Evolutionary conservation across 2,329 filamentous ascomycete genomes (phyloP).

Genomic region (Fusarium neocosmosporiellum): DNA sequence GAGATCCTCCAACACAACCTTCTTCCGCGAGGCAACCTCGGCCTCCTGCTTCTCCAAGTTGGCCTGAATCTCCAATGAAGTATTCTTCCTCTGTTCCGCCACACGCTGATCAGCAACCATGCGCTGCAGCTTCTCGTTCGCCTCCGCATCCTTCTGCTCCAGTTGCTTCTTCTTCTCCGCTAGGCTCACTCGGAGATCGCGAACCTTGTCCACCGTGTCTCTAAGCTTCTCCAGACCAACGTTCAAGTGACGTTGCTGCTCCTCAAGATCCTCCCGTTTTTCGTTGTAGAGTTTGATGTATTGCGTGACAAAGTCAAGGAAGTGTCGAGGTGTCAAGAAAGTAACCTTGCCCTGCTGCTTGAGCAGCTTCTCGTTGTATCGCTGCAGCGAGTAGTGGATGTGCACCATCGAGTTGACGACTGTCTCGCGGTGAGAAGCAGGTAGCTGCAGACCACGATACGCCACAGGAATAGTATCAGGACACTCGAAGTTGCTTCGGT

Average conservation of each 20-base stretch:
- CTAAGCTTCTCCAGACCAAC: constrained; percentile 97
- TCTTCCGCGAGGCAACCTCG: constrained; percentile 83
- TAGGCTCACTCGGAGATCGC: constrained; percentile 88
- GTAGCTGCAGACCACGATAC: constrained; percentile 85
- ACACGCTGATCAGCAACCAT: constrained; percentile 98
- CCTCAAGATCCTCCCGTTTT: constrained; percentile 97
- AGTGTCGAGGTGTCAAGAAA: constrained; percentile 95
- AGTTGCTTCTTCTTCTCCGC: constrained; percentile 95
- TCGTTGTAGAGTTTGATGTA: constrained; percentile 98
- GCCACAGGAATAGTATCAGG: constrained; percentile 94
- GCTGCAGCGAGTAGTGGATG: constrained; percentile 93
- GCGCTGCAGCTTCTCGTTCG: constrained; percentile 95
- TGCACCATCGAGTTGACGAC: constrained; percentile 99
- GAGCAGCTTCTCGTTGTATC: constrained; percentile 87
- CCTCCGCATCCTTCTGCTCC: constrained; percentile 92
- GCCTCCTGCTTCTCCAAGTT: constrained; percentile 90
- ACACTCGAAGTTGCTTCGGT: constrained; percentile 84
- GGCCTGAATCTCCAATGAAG: constrained; percentile 88
- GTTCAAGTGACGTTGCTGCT: constrained; percentile 98
- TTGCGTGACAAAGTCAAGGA: constrained; percentile 96
- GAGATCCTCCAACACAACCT: constrained; percentile 88
- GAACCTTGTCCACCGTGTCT: constrained; percentile 97
- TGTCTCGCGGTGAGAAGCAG: constrained; percentile 89
- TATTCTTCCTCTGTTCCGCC: constrained; percentile 89
- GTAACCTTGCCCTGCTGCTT: constrained; percentile 94